Evolutionary conservation across 1,284 basidiomycete genomes (phyloP), one percentile per base, ranked within the genome.

Genomic region (Malassezia obtusa): DNA sequence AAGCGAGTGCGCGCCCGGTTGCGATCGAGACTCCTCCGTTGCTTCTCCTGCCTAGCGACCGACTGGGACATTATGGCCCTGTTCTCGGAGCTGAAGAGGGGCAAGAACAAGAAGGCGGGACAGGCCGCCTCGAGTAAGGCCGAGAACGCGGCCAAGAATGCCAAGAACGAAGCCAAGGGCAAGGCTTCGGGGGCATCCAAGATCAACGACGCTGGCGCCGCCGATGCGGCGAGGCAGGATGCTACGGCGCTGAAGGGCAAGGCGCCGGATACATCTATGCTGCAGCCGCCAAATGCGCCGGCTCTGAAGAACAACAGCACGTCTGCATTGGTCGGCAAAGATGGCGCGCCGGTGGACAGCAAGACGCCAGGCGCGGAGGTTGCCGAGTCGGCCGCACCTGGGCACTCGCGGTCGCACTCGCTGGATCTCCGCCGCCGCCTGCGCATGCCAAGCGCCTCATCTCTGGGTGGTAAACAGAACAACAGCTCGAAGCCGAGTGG

Each of bases 381-480:
- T 8, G 19, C 24, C 6, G 24, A 15, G 2, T 26, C 38, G 9
- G 38, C 19, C 19, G 38, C 38, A 21, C 5, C 14, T 15, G 35
- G 36, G 17, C 50, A 52, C 22, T 11, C 28, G 3, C 50, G 50
- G 8, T 52, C 50, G 10, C 41, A 52, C 17, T 49, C 52, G 2
- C 25, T 43, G 12, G 47, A 55, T 25, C 12, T 49, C 15, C 46
- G 52, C 17, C 45, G 48, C 11, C 48, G 47, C 14, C 36, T 55
- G 31, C 52, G 52, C n/a, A 49, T 49, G 52, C 52, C 52, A 10
- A 55, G 52, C 24, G 26, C 19, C 24, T 22, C 35, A 25, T 49
- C 47, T 6, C 26, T 55, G 15, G 26, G 26, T 26, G 45, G 26
- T 31, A 53, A 53, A 37, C 45, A 37, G 3, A 40, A 26, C 19